Evolutionary conservation across 2,329 filamentous ascomycete species (phyloP).

Genomic region (Cladosporium sp.): DNA sequence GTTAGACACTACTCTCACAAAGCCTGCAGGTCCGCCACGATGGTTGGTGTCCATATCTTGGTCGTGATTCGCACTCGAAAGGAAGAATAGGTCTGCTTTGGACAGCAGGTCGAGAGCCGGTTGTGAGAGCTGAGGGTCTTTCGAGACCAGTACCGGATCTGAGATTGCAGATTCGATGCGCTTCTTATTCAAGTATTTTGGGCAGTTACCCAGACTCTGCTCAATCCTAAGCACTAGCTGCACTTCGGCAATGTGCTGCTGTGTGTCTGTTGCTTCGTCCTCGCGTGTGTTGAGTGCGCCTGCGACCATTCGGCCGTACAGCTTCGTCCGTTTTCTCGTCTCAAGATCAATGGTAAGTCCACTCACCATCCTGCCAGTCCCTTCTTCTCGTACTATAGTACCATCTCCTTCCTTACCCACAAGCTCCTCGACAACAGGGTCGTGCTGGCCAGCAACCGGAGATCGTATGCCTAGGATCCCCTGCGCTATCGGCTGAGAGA

Average conservation of each 20-base stretch:
- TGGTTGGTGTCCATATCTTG: slow-evolving; percentile 79
- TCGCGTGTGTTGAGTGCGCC: slow-evolving; percentile 49
- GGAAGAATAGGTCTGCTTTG: slow-evolving; percentile 71
- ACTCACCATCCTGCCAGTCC: slow-evolving; percentile 52
- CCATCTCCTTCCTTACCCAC: slow-evolving; percentile 47
- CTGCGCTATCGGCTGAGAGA: slow-evolving; percentile 59
- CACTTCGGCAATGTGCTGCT: slow-evolving; percentile 34
- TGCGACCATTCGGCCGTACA: slow-evolving; percentile 65
- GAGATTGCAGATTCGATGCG: slow-evolving; percentile 54
- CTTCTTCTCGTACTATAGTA: slow-evolving; percentile 39
- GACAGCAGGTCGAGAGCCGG: slow-evolving; percentile 57
- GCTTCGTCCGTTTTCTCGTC: slow-evolving; percentile 67
- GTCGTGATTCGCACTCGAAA: slow-evolving; percentile 61
- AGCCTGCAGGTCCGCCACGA: slow-evolving; percentile 69
- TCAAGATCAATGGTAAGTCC: slow-evolving; percentile 62
- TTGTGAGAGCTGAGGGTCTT: slow-evolving; percentile 45
- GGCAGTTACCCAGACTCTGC: slow-evolving; percentile 74
- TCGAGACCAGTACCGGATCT: slow-evolving; percentile 49
- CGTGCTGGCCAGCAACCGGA: slow-evolving; percentile 56
- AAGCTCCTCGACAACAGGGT: slow-evolving; percentile 66
- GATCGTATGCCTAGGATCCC: slow-evolving; percentile 62
- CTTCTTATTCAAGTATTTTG: slow-evolving; percentile 81
- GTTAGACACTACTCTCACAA: slow-evolving; percentile 65
- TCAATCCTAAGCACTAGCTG: slow-evolving; percentile 66
- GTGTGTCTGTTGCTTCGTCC: slow-evolving; percentile 26